phyloP scores from a whole-genome alignment of 805 yeast genomes.

The Martiniozyma abietophila region DNA sequence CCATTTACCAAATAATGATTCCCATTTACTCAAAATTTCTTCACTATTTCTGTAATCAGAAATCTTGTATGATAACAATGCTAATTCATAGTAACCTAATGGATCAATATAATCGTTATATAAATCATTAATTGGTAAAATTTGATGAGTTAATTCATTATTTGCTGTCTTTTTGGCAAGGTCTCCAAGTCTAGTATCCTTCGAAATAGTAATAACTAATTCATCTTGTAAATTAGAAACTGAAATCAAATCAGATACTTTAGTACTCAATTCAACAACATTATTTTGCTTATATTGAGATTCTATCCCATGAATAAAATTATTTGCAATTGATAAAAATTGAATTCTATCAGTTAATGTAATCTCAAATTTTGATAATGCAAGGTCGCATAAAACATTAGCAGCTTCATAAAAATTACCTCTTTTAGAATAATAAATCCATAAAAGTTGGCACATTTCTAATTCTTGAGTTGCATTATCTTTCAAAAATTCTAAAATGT shows the following conservation, averaged over 20 bases:
- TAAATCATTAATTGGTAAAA: slow-evolving; percentile 65
- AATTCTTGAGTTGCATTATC: slow-evolving; percentile 56
- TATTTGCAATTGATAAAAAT: slow-evolving; percentile 83
- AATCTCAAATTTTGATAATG: slow-evolving; percentile 64
- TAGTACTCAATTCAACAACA: slow-evolving; percentile 58
- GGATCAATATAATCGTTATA: slow-evolving; percentile 86
- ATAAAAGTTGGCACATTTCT: slow-evolving; percentile 70
- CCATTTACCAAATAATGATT: slow-evolving; percentile 51
- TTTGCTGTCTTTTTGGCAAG: slow-evolving; percentile 43
- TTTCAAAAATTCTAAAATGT: slow-evolving; percentile 64
- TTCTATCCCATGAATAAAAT: slow-evolving; percentile 79
- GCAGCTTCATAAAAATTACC: slow-evolving; percentile 82
- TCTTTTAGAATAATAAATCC: slow-evolving; percentile 83
- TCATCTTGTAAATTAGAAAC: slow-evolving; percentile 83
- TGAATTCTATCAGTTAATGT: slow-evolving; percentile 71
- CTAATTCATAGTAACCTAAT: slow-evolving; percentile 75
- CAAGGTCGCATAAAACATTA: slow-evolving; percentile 59
- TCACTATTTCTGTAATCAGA: slow-evolving; percentile 82
- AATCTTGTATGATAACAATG: slow-evolving; percentile 66
- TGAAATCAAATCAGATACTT: slow-evolving; percentile 71
- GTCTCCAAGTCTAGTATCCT: slow-evolving; percentile 40
- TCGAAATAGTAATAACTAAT: slow-evolving; percentile 37
- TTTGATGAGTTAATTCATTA: slow-evolving; percentile 48
- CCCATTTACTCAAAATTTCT: slow-evolving; percentile 78
- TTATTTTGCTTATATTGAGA: slow-evolving; percentile 70